A percentile compares a stretch with the other conserved stretches of the same genome.
phyloP scores from a whole-genome alignment of 208 protist species.

The Wallacemonas sp. region DNA sequence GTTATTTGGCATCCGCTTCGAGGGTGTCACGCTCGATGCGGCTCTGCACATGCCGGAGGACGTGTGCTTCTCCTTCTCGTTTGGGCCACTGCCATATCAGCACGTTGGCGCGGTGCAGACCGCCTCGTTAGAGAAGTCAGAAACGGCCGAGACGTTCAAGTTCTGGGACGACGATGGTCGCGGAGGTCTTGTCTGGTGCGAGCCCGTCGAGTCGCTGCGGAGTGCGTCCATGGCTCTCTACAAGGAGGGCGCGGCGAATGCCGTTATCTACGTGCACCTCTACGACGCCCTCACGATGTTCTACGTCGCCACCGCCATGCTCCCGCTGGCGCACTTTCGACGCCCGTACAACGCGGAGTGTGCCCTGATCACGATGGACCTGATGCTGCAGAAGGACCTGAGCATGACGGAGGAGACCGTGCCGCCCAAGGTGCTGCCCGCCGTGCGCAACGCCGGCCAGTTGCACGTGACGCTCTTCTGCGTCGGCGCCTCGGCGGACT shows the following conservation, averaged over 20 bases:
- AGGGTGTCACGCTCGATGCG: slow-evolving; percentile 81
- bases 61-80: slow-evolving; percentile 85
- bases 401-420: slow-evolving; percentile 68
- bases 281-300: slow-evolving; percentile 91
- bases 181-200: slow-evolving; percentile 83
- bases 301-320: slow-evolving; percentile 67
- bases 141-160: slow-evolving; percentile 57
- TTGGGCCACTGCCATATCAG: slow-evolving; percentile 79
- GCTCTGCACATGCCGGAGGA: slow-evolving; percentile 51
- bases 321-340: slow-evolving; percentile 69
- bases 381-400: slow-evolving; percentile 72
- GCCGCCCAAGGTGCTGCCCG: slow-evolving; percentile 68
- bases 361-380: slow-evolving; percentile 60
- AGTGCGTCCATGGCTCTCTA: slow-evolving; percentile 62
- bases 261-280: slow-evolving; percentile 76
- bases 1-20: slow-evolving; percentile 82
- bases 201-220: slow-evolving; percentile 57
- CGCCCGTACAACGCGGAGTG: slow-evolving; percentile 68
- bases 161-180: slow-evolving; percentile 44
- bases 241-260: slow-evolving; percentile 38
- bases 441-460: slow-evolving; percentile 75
- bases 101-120: slow-evolving; percentile 67
- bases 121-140: slow-evolving; percentile 49
- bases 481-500: slow-evolving; percentile 37
- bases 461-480: slow-evolving; percentile 87